These are phyloP conservation scores for Phytophthora europaea DNA, from an alignment of 352 stramenopile genomes.

Conservation along the genomic window DNA sequence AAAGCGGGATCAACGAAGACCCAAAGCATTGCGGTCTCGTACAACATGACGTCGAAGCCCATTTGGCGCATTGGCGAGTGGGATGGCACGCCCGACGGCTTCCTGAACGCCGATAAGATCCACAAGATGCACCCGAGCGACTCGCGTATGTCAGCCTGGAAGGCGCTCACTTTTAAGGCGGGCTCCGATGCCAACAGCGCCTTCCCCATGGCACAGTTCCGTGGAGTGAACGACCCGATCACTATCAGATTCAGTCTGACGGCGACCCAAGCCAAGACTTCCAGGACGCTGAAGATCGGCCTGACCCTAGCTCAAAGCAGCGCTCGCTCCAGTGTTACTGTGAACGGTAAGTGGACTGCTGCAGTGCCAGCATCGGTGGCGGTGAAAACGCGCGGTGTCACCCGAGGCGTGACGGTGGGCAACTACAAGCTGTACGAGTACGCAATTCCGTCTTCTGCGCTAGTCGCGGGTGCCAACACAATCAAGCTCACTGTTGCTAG, in stretches of 20 bases:
- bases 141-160: conserved; percentile 45
- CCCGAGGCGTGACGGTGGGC: conserved; percentile 50
- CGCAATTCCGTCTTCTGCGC: conserved; percentile 44
- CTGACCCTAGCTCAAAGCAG: conserved; percentile 57
- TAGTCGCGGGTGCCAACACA: conserved; percentile 45
- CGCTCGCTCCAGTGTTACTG: conserved; percentile 42
- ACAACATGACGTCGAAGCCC: conserved; percentile 28
- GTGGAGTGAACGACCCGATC: conserved; percentile 53
- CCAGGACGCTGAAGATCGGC: conserved; percentile 49
- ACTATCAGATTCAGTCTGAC: conserved; percentile 49
- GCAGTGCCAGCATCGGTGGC: conserved; percentile 41
- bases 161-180: conserved; percentile 35
- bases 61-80: conserved; percentile 55
- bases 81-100: conserved; percentile 51
- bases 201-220: conserved; percentile 64
- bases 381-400: conserved; percentile 60
- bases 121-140: conserved; percentile 66
- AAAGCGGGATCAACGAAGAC: conserved; percentile 22
- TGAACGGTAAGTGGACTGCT: conserved; percentile 54
- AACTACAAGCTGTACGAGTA: conserved; percentile 72
- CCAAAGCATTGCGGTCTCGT: conserved; percentile 42
- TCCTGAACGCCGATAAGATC: conserved; percentile 65
- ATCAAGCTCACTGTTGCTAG: conserved; percentile 53
- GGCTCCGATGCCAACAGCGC: conserved; percentile 22
- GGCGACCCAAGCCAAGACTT: conserved; percentile 20